phyloP scores from a whole-genome alignment of 495 filamentous ascomycete species.

The Poronia punctata region DNA sequence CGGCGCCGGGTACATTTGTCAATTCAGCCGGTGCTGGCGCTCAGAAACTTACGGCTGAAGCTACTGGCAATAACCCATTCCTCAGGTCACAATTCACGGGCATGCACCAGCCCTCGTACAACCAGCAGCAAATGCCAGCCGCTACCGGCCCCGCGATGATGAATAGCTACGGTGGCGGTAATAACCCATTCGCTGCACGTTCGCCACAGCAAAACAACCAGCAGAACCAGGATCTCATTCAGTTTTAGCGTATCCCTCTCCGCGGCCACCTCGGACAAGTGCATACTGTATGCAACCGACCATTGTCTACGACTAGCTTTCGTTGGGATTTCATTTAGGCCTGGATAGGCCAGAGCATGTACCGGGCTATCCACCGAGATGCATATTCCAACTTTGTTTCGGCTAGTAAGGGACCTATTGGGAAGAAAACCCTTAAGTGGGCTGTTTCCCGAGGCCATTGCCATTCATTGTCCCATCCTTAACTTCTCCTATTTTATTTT shows the following conservation, averaged over 20 bases:
- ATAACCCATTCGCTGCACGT: slow-evolving; percentile 67
- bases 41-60: slow-evolving; percentile 59
- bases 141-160: slow-evolving; percentile 67
- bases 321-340: too few species aligned
- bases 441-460: too few species aligned
- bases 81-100: slow-evolving; percentile 73
- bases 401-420: too few species aligned
- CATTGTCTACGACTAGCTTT: too few species aligned
- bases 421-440: too few species aligned
- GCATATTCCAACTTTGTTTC: too few species aligned
- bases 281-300: background rate
- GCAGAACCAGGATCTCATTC: slow-evolving; percentile 77
- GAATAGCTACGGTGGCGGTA: slow-evolving; percentile 44
- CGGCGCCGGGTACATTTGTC: slow-evolving; percentile 92
- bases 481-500: too few species aligned
- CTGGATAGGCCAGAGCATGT: too few species aligned
- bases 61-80: slow-evolving; percentile 90
- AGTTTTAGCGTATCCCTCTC: slow-evolving; percentile 52
- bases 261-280: too few species aligned
- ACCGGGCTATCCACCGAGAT: too few species aligned
- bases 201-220: slow-evolving; percentile 59
- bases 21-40: slow-evolving; percentile 82
- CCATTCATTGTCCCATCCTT: too few species aligned
- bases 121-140: slow-evolving; percentile 57
- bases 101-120: slow-evolving; percentile 56